Conservation (phyloP, 106 monocot species). For the Acorus gramineus region DNA sequence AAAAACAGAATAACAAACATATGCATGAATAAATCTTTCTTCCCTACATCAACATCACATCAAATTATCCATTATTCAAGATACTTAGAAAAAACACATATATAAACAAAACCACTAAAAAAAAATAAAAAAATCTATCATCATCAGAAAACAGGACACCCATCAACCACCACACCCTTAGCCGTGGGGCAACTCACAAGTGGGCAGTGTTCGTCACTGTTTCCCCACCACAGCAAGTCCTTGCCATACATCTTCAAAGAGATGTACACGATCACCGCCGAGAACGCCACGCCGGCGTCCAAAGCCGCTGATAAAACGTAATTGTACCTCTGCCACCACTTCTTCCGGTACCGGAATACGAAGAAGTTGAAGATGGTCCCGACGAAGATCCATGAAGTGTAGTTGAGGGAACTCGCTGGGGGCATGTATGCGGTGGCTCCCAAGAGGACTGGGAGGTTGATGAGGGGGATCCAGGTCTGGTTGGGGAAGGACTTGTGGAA, state of each 20-base stretch:
- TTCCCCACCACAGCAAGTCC: conserved; percentile 52
- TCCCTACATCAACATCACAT: too few species aligned
- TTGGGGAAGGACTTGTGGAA: conserved; percentile 60
- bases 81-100: too few species aligned
- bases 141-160: conserved; percentile 17
- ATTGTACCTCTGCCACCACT: conserved; percentile 77
- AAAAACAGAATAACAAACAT: too few species aligned
- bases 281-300: conserved; percentile 63
- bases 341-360: conserved; percentile 64
- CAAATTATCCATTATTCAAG: too few species aligned
- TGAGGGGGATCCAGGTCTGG: conserved; percentile 59
- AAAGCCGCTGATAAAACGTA: conserved; percentile 63
- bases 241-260: conserved; percentile 34
- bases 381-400: conserved; percentile 49
- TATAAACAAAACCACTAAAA: too few species aligned
- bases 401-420: conserved; percentile 74
- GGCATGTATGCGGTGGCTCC: conserved; percentile 85
- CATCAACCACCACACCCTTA: conserved; percentile 30
- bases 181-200: conserved; percentile 58
- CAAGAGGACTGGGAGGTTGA: conserved; percentile 77
- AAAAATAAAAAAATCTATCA: too few species aligned
- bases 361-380: conserved; percentile 89
- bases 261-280: conserved; percentile 63
- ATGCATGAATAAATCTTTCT: too few species aligned
- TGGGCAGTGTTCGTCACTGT: conserved; percentile 45